Evolutionary conservation across 2,329 filamentous ascomycete species (phyloP).

Genomic region (Pyrenochaeta sp.): DNA sequence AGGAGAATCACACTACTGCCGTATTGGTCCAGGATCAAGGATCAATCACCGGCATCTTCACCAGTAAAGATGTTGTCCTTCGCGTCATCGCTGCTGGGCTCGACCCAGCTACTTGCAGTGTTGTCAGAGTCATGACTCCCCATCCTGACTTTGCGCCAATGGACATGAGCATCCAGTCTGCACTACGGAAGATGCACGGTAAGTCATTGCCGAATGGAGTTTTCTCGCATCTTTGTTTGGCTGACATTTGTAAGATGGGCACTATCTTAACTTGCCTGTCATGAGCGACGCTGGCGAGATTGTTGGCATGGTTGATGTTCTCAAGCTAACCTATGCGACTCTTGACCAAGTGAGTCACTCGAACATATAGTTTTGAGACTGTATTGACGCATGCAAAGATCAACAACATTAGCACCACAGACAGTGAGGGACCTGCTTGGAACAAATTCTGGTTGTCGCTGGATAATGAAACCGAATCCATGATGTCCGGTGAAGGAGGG

Average conservation of each 20-base stretch:
- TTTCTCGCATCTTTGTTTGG: not conserved
- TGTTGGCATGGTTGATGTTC: conserved; percentile 98
- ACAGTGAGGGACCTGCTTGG: conserved; percentile 95
- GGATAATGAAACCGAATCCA: conserved; percentile 92
- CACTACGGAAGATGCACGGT: conserved; percentile 99
- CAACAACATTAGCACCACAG: conserved; percentile 88
- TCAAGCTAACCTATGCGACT: conserved; percentile 97
- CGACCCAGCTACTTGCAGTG: conserved; percentile 93
- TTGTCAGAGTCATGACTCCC: conserved; percentile 98
- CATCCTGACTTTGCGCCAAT: conserved; percentile 98
- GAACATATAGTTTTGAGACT: not conserved
- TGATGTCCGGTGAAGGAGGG: conserved; percentile 90
- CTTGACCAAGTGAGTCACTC: conserved; percentile 79
- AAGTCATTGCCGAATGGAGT: conserved; percentile 46
- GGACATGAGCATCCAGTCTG: conserved; percentile 99
- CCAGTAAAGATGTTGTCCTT: conserved; percentile 97
- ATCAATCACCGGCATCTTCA: conserved; percentile 98
- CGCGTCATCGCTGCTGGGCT: conserved; percentile 96
- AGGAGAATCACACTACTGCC: conserved; percentile 97
- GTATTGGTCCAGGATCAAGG: conserved; percentile 96
- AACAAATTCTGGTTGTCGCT: conserved; percentile 99
- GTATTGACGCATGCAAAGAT: conserved; percentile 55
- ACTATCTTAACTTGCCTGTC: conserved; percentile 96
- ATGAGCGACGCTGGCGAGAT: conserved; percentile 98
- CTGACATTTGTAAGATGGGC: conserved; percentile 73